Percentiles rank a stretch among this genome's conserved stretches.
Evolutionary conservation across 768 basidiomycete genomes (phyloP).

Genomic region (Crassisporium funariophilum): DNA sequence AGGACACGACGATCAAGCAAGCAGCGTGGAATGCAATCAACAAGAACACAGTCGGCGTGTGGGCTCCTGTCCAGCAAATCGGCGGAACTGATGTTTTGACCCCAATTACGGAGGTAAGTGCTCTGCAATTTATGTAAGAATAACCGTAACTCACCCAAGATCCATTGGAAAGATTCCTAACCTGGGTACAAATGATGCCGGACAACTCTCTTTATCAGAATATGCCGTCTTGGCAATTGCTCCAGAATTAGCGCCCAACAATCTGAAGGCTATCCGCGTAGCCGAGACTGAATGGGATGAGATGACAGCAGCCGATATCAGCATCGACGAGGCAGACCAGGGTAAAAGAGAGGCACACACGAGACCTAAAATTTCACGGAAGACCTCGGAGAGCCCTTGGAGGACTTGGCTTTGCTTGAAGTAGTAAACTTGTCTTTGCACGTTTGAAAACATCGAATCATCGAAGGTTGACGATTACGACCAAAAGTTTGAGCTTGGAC

Average conservation of each 20-base stretch:
- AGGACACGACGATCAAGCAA: conserved; percentile 32
- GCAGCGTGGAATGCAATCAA: conserved; percentile 36
- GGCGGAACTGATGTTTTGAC: conserved; percentile 51
- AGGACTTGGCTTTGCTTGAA: no score
- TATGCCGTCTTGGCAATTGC: conserved; percentile 40
- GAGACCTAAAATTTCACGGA: no score
- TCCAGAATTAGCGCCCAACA: conserved; percentile 34
- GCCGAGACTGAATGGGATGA: conserved; percentile 14
- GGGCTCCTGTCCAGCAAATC: conserved; percentile 39
- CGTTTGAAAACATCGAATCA: no score
- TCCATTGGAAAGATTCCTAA: conserved; percentile 34
- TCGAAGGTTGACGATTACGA: no score
- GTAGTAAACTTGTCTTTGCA: no score
- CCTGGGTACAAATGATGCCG: conserved; percentile 38
- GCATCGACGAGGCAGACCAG: conserved; percentile 8
- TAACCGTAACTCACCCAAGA: neutral
- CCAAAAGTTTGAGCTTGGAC: no score
- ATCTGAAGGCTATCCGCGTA: no score
- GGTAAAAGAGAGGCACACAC: no score
- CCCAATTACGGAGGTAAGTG: conserved; percentile 39
- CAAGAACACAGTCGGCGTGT: conserved; percentile 35
- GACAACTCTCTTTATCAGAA: conserved; percentile 33
- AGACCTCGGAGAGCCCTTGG: no score
- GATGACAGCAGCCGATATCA: conserved; percentile 15
- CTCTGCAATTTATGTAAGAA: neutral